These are phyloP conservation scores for Gymnopus androsaceus DNA, from an alignment of 1,284 basidiomycete species.

Conservation along the genomic window DNA sequence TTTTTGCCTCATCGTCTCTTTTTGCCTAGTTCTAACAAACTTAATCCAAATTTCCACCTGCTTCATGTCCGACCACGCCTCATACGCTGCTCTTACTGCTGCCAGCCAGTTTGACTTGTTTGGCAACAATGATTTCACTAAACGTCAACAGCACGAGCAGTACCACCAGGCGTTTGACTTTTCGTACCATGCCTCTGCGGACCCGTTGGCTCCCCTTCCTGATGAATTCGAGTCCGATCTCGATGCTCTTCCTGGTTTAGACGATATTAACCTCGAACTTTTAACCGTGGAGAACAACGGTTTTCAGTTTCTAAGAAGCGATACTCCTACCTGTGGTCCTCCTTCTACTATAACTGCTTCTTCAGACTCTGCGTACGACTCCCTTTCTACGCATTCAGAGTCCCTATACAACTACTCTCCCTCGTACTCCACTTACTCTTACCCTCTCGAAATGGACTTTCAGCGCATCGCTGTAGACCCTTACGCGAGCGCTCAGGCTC, in stretches of 20 bases:
- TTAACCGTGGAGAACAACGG: conserved; percentile 64
- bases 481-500: conserved; percentile 47
- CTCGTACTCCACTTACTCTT: conserved; percentile 53
- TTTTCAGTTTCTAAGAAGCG: conserved; percentile 61
- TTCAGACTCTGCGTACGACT: conserved; percentile 74
- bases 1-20: background rate
- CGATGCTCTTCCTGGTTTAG: conserved; percentile 66
- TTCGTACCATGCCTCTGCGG: conserved; percentile 65
- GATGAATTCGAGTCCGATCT: conserved; percentile 81
- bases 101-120: conserved; percentile 11
- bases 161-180: conserved; percentile 55
- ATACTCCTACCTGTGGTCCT: conserved; percentile 66
- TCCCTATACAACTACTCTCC: conserved; percentile 66
- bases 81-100: conserved; percentile 9
- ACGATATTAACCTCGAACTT: conserved; percentile 62
- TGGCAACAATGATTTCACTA: conserved; percentile 11
- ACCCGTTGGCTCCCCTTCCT: conserved; percentile 71
- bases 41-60: background rate
- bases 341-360: conserved; percentile 77
- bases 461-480: conserved; percentile 56
- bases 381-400: conserved; percentile 64
- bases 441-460: conserved; percentile 71
- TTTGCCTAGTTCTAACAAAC: background rate
- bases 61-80: conserved; percentile 12
- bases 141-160: conserved; percentile 32